Evolutionary conservation across 768 basidiomycete species (phyloP), one percentile per base, ranked within the genome.

Genomic region (Boletus tomentosulus): DNA sequence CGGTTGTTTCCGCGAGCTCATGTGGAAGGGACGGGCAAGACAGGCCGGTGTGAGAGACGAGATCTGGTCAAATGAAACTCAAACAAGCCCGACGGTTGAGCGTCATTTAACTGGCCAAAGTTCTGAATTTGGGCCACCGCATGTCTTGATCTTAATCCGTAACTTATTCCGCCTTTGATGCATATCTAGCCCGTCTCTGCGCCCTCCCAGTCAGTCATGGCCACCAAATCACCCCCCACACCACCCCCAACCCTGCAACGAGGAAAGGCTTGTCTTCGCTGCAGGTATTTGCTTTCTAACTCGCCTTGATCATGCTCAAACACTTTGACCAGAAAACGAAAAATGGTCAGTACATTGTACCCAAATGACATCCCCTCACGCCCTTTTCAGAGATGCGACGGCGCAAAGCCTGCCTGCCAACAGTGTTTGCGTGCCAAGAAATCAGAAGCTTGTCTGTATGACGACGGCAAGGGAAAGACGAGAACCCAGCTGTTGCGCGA

Each of bases 381-480:
- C 38, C 53, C 51, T 22, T 56, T 19, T 9, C 58, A 91, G 89
- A 78, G 86, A 70, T 91, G 89, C 65, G 89, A 90, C 63, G 89
- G 87, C 57, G 63, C 63, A 44, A 89, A 87, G 66, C 89, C 89
- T 28, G 78, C 86, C 12, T 91, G 89, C 57, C 85, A 86, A 57
- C 89, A 91, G 64, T 91, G 89, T 63, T 73, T 75, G 28, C 83
- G 85, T 49, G 87, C 87, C 41, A 90, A 90, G 77, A 89, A 89
- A 66, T 74, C 73, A 48, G 86, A 89, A 3, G 74, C 67, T 11
- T 91, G 89, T 69, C 86, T 87, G 62, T 91, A 90, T 66, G 89
- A 91, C 60, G 89, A 91, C 69, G 89, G 89, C 25, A 88, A 86
- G 73, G 86, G 86, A 46, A 90, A 89, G 74, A 89, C 87, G 43